Base-by-base conservation (phyloP, 495 filamentous ascomycete genomes). In the Hypoxylon cercidicola region DNA sequence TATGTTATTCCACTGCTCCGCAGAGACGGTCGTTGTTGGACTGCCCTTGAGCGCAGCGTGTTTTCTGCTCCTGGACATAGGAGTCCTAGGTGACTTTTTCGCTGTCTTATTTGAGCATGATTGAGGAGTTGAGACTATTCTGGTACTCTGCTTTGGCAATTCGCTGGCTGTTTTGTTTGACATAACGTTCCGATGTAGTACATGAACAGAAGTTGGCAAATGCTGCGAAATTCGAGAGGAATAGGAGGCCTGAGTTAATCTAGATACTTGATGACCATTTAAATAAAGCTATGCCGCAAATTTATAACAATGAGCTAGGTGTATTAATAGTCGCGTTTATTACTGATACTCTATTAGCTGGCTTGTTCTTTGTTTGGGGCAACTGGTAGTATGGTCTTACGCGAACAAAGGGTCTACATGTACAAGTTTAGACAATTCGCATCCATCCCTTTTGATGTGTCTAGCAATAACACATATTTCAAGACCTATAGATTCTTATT, bases 1-100 rank as follows among this genome's bases (percentile, higher is more conserved):
- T 16, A 68, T 32, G 41, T 64, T 68, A 5, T n/a, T 39, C 52
- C 37, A 64, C 11, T 53, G 41, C 11, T 55, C 47, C 8, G 45
- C 40, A 1, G 55, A 47, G 9, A 71, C 40, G 9, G 40, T 11
- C 6, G 43, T 11, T 0, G 4, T 44, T 13, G 62, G 30, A 9
- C 28, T 44, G 0, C 37, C 37, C 1, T 37, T 50, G n/a, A 68
- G 35, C 6, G 60, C 60, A 2, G 48, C 45, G 13, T 71, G 68
- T 18, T 54, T 71, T 15, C 13, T 57, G 8, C 23, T 20, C 20
- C 13, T 41, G 35, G 34, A 20, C 28, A 37, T 16, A 16, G 13
- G 45, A n/a, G 43, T 13, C 6, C 13, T 47, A 21, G 23, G n/a
- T 32, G 34, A n/a, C 30, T 48, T 23, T 15, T 40, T 41, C 16